phyloP scores from a whole-genome alignment of 441 rosid genomes.

The Gossypium lobatum region DNA sequence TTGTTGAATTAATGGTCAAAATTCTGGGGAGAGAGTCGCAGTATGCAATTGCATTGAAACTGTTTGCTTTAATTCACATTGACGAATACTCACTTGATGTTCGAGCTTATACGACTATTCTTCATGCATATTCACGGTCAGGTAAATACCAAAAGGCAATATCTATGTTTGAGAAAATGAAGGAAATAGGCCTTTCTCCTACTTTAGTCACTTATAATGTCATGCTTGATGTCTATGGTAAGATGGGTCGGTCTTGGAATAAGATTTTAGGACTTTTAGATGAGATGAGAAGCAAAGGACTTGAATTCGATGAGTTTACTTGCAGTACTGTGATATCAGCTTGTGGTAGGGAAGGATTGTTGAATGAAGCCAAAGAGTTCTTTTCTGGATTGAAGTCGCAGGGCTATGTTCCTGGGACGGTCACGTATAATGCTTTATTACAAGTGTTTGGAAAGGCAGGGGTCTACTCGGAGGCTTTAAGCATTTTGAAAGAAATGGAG shows the following conservation, averaged over 20 bases:
- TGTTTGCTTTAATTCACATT: conserved; percentile 61
- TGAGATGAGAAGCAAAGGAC: conserved; percentile 57
- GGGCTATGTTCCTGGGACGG: conserved; percentile 75
- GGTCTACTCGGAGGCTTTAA: conserved; percentile 56
- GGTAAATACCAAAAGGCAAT: conserved; percentile 61
- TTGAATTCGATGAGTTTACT: conserved; percentile 73
- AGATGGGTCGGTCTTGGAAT: conserved; percentile 43
- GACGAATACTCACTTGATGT: conserved; percentile 35
- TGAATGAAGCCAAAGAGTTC: conserved; percentile 69
- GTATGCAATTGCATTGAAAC: conserved; percentile 54
- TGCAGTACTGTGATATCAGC: conserved; percentile 91
- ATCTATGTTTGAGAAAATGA: conserved; percentile 56
- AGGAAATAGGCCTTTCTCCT: conserved; percentile 59
- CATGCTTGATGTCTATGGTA: conserved; percentile 85
- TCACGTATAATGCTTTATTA: conserved; percentile 68
- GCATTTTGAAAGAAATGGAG: conserved; percentile 80
- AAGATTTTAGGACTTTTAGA: conserved; percentile 38
- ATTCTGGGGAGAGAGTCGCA: conserved; percentile 81
- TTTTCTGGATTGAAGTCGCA: conserved; percentile 50
- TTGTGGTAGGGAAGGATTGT: conserved; percentile 76
- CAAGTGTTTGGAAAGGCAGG: conserved; percentile 87
- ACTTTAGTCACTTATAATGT: conserved; percentile 84
- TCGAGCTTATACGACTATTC: conserved; percentile 20
- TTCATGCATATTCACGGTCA: conserved; percentile 52
- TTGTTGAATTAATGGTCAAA: conserved; percentile 52